Conservation (phyloP, 140 eudicot genomes). For the Artemisia princeps region DNA sequence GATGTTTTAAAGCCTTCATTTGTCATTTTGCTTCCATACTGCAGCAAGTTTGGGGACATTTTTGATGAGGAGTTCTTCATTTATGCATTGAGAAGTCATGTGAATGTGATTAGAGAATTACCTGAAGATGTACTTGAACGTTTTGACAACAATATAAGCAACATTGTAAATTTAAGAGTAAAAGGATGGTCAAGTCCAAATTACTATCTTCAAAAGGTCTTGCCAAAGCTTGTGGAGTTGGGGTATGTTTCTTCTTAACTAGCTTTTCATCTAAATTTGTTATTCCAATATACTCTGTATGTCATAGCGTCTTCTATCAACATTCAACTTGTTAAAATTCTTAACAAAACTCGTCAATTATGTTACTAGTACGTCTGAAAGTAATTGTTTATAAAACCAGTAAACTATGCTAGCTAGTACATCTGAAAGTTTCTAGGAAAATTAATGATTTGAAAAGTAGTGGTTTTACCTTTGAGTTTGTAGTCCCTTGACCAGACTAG, state of each 20-base stretch:
- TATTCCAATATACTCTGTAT: background rate
- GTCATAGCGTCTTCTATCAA: background rate
- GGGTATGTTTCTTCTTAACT: conserved; percentile 43
- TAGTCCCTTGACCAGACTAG: too few relatives aligned
- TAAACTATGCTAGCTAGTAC: background rate
- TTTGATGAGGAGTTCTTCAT: conserved; percentile 96
- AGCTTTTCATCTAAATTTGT: background rate
- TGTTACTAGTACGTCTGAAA: background rate
- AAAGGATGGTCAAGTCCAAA: conserved; percentile 97
- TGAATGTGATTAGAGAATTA: conserved; percentile 68
- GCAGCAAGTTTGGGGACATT: conserved; percentile 87
- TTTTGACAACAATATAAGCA: conserved; percentile 84
- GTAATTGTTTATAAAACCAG: background rate
- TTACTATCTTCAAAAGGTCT: conserved; percentile 80
- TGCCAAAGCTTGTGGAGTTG: conserved; percentile 73
- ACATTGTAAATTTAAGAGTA: conserved; percentile 80
- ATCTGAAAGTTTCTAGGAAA: background rate
- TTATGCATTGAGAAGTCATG: conserved; percentile 75
- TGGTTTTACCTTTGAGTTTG: background rate
- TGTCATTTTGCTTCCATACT: conserved; percentile 13
- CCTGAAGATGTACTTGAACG: conserved; percentile 67
- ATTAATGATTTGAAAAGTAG: background rate
- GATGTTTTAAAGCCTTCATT: background rate
- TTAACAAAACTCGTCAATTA: background rate
- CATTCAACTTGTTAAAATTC: background rate